These are phyloP conservation scores for Apiotrichum veenhuisii DNA, from an alignment of 1,284 basidiomycete genomes.

Conservation along the genomic window DNA sequence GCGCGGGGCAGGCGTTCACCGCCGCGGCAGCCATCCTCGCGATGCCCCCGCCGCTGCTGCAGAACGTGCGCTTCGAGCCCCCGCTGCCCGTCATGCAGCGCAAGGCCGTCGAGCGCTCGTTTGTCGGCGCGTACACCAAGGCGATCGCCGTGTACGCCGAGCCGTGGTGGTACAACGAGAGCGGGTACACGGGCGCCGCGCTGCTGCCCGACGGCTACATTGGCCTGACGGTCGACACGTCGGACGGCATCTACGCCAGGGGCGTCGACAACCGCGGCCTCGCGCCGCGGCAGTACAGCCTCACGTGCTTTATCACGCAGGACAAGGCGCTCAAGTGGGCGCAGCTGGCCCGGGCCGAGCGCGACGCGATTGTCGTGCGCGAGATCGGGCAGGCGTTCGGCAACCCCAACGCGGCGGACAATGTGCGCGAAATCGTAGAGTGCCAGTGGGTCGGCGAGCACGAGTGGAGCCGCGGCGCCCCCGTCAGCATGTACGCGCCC, in stretches of 20 bases:
- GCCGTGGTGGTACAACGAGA: conserved; percentile 13
- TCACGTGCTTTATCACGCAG: conserved; percentile 2
- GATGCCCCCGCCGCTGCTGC: not conserved
- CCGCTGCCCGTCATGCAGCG: conserved; percentile 5
- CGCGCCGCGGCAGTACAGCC: not conserved
- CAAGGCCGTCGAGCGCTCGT: conserved; percentile 8
- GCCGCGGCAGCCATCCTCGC: conserved; percentile 2
- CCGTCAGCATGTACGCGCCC: not conserved
- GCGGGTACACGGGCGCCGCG: conserved; percentile 4
- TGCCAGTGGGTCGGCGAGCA: conserved; percentile 6
- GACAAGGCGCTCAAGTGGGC: not conserved
- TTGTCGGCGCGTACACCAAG: conserved; percentile 13
- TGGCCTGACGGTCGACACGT: conserved; percentile 6
- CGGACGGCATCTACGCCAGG: conserved; percentile 3
- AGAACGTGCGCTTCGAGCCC: conserved; percentile 8
- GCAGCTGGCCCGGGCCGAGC: conserved; percentile 1
- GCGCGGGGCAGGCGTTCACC: not conserved
- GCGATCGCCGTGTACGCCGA: conserved; percentile 11
- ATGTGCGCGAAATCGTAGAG: conserved; percentile 1
- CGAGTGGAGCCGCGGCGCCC: conserved; percentile 5
- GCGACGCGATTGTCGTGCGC: not conserved
- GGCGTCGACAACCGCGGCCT: not conserved
- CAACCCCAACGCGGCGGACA: not conserved
- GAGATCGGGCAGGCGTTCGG: conserved; percentile 4
- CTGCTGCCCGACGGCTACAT: not conserved